These are phyloP conservation scores for Thalassiosira exigua DNA, from an alignment of 352 stramenopile species.

Conservation along the genomic window DNA sequence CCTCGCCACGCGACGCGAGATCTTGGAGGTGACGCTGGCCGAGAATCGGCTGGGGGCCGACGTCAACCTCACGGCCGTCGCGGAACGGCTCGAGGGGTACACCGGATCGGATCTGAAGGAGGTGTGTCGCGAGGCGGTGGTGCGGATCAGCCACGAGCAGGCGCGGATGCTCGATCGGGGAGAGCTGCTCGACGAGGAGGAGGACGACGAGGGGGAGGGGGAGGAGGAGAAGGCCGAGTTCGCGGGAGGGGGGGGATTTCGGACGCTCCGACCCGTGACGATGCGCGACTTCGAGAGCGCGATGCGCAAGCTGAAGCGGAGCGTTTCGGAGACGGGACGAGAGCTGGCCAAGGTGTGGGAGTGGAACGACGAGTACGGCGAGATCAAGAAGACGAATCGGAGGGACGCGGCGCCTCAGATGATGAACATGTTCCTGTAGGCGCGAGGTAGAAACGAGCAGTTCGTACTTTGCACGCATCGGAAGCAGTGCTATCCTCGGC, in stretches of 20 bases:
- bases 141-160: slow-evolving; percentile 89
- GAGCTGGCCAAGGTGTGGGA: slow-evolving; percentile 88
- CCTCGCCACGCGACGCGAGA: slow-evolving; percentile 84
- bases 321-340: slow-evolving; percentile 88
- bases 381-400: slow-evolving; percentile 86
- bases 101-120: slow-evolving; percentile 90
- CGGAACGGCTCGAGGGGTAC: slow-evolving; percentile 87
- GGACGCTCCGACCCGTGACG: slow-evolving; percentile 79
- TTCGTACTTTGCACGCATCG: no score
- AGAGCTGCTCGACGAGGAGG: slow-evolving; percentile 53
- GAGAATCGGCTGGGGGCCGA: slow-evolving; percentile 86
- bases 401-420: slow-evolving; percentile 74
- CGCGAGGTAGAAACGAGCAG: no score
- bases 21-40: slow-evolving; percentile 87
- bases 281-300: slow-evolving; percentile 86
- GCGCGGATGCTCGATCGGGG: slow-evolving; percentile 84
- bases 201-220: slow-evolving; percentile 54
- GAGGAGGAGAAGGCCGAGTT: slow-evolving; percentile 17
- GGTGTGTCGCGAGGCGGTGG: slow-evolving; percentile 88
- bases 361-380: slow-evolving; percentile 92
- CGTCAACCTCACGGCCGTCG: slow-evolving; percentile 87
- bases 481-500: no score
- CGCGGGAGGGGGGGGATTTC: slow-evolving; percentile 59
- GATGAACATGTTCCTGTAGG: slow-evolving; percentile 87
- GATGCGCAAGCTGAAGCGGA: slow-evolving; percentile 87